A percentile compares a stretch with the other conserved stretches of the same genome.
Evolutionary conservation across 257 asterid genomes (phyloP).

Genomic region (Mitragyna speciosa): DNA sequence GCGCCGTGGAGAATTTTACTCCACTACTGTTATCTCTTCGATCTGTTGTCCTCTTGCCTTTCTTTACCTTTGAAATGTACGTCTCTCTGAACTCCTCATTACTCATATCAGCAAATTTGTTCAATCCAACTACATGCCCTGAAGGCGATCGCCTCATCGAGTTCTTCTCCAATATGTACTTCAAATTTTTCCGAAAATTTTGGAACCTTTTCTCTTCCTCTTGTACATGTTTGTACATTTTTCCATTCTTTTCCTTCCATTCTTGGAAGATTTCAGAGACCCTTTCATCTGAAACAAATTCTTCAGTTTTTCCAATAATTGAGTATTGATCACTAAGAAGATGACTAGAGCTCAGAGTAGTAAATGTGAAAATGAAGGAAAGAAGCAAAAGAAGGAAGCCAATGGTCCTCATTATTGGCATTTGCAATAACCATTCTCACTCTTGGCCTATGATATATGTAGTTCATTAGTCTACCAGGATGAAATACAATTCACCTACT

Average conservation of each 20-base stretch:
- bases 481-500: not conserved
- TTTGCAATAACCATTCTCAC: not conserved
- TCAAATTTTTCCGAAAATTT: constrained; percentile 27
- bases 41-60: not conserved
- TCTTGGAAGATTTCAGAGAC: constrained; percentile 29
- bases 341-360: not conserved
- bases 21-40: not conserved
- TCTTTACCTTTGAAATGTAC: constrained; percentile 15
- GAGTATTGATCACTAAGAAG: constrained; percentile 19
- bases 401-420: not conserved
- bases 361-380: not conserved
- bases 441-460: not conserved
- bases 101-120: constrained; percentile 38
- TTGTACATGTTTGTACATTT: constrained; percentile 24
- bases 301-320: constrained; percentile 4
- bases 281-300: constrained; percentile 20
- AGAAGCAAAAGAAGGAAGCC: not conserved
- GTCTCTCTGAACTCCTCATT: constrained; percentile 36
- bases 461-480: not conserved
- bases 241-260: constrained; percentile 36
- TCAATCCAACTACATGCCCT: constrained; percentile 27
- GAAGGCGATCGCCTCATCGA: constrained; percentile 13
- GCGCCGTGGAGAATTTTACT: not conserved
- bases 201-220: constrained; percentile 33
- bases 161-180: constrained; percentile 29